Conservation (phyloP, 805 yeast genomes). For the Ogataea pilisensis region DNA sequence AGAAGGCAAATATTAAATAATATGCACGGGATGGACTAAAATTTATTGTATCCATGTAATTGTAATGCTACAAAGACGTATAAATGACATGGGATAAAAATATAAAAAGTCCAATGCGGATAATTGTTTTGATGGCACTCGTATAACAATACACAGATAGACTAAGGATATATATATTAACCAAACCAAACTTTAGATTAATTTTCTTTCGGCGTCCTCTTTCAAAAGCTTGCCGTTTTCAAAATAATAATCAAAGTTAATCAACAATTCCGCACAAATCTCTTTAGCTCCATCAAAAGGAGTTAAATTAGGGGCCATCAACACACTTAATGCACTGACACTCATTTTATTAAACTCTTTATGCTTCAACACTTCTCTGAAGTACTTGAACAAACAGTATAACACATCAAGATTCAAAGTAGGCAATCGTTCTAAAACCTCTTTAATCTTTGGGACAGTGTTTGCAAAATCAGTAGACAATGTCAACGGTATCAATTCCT, state of each 20-base stretch:
- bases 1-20: no score
- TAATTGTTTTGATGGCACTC: no score
- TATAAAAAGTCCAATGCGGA: no score
- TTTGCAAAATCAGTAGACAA: slow-evolving; percentile 21
- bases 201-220: slow-evolving; percentile 7
- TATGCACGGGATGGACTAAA: no score
- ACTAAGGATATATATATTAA: no score
- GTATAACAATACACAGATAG: no score
- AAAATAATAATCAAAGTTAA: slow-evolving; percentile 26
- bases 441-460: slow-evolving; percentile 25
- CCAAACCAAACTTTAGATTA: neutral
- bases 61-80: no score
- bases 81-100: no score
- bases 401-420: slow-evolving; percentile 54
- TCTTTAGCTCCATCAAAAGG: slow-evolving; percentile 32
- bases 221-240: slow-evolving; percentile 15
- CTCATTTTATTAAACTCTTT: slow-evolving; percentile 77
- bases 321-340: slow-evolving; percentile 52
- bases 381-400: slow-evolving; percentile 60
- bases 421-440: slow-evolving; percentile 45
- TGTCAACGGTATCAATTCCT: slow-evolving; percentile 33
- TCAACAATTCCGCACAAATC: slow-evolving; percentile 29
- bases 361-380: slow-evolving; percentile 59
- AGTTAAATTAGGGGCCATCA: slow-evolving; percentile 34
- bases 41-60: no score